Conservation (phyloP, 441 rosid species). For the Theobroma grandiflorum region DNA sequence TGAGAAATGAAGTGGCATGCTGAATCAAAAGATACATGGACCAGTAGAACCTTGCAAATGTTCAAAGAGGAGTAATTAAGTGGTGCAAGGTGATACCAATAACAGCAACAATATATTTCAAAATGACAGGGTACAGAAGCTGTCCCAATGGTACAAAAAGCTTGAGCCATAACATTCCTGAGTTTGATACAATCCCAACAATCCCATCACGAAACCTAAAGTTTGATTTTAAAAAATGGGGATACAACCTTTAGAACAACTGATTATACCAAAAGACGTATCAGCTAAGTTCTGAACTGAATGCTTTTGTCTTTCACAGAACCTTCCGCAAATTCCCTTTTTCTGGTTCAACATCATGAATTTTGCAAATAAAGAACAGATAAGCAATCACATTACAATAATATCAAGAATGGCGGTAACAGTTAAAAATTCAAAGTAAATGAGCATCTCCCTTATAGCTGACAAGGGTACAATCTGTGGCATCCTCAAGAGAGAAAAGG, state of each 20-base stretch:
- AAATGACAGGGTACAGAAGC: not conserved
- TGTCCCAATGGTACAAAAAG: not conserved
- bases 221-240: not conserved
- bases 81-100: not conserved
- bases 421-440: not conserved
- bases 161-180: not conserved
- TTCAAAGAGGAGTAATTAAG: not conserved
- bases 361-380: slow-evolving; percentile 43
- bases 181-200: not conserved
- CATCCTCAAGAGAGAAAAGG: not conserved
- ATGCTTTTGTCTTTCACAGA: not conserved
- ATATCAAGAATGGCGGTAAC: slow-evolving; percentile 51
- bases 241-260: not conserved
- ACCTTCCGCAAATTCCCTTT: not conserved
- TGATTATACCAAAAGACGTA: not conserved
- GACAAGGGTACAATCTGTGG: not conserved
- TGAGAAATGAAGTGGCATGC: not conserved
- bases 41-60: not conserved
- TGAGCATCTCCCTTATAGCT: not conserved
- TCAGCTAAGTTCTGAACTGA: slow-evolving; percentile 9
- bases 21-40: not conserved
- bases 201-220: not conserved
- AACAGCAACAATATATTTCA: slow-evolving; percentile 6
- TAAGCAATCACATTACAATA: slow-evolving; percentile 52
- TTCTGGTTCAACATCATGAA: not conserved